A percentile compares a stretch with the other conserved stretches of the same genome.
phyloP scores from a whole-genome alignment of 345 rosid species.

The Salix viminalis region DNA sequence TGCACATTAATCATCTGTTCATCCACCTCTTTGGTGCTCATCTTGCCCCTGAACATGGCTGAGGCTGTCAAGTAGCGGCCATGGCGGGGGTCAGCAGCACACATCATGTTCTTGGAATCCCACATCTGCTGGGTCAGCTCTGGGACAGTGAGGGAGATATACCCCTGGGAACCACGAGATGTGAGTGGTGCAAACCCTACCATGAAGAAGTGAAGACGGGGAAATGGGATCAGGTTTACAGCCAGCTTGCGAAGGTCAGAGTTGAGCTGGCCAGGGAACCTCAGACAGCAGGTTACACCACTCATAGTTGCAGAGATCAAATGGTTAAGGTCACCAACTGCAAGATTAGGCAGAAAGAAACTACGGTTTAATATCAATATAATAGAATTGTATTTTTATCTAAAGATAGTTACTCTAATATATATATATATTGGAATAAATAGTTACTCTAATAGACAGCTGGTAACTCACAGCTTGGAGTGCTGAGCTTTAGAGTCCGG shows the following conservation, averaged over 20 bases:
- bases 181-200: conserved; percentile 80
- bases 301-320: conserved; percentile 95
- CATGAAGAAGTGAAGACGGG: conserved; percentile 98
- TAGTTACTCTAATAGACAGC: background rate
- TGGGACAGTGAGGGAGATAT: conserved; percentile 50
- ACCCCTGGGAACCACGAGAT: conserved; percentile 49
- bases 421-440: too few species aligned
- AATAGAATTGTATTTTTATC: background rate
- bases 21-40: conserved; percentile 98
- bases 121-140: conserved; percentile 76
- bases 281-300: conserved; percentile 90
- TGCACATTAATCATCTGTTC: conserved; percentile 93
- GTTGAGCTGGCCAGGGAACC: conserved; percentile 98
- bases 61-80: conserved; percentile 97
- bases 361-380: background rate
- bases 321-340: conserved; percentile 97
- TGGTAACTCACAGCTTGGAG: conserved; percentile 80
- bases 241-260: conserved; percentile 92
- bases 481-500: conserved; percentile 93
- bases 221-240: conserved; percentile 92
- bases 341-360: conserved; percentile 11
- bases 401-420: background rate
- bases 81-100: conserved; percentile 96
- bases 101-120: conserved; percentile 99
- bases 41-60: conserved; percentile 94